Base-by-base conservation (phyloP, 1,284 basidiomycete species). In the Tilletia setariae region DNA sequence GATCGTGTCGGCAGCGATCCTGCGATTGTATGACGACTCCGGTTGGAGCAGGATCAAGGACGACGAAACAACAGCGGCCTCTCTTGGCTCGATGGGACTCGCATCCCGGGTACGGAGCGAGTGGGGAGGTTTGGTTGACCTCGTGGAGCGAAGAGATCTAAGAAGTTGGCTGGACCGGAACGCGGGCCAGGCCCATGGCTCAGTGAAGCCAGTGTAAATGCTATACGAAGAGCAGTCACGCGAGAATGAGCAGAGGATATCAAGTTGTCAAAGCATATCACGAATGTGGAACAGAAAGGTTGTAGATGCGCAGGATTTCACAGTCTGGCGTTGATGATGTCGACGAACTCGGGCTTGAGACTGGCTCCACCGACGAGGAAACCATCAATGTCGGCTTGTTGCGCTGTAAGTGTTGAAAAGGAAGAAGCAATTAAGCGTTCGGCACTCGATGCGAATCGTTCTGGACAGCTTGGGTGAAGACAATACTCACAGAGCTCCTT, bases 361-460 rank as follows among this genome's bases (percentile, higher is more conserved):
- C 93, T 95, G 44, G 96, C 95, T 35, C 95, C 95, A 49, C 96
- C 96, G 46, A 98, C 96, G 74, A 98, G 89, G 90, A 98, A 98
- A n/a, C 95, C 95, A 83, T 98, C 94, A 69, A 98, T 91, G 84
- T 98, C 94, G 11, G 86, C 85, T 81, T 92, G 90, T 59, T 61
- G 56, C 51, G 51, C 51, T 53, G 51, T 28, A 53, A n/a, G n/a
- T n/a, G n/a, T n/a, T n/a, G n/a, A n/a, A 43, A 21, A 43, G 23
- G 68, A 7, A 11, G 6, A 40, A 40, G 35, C 35, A 40, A 6
- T 4, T 40, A 40, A 40, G 35, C 35, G 35, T 4, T 40, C 35
- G 11, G 11, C 35, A 40, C 4, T 4, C 11, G 35, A 11, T 40
- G 4, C 35, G 35, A 40, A 40, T 40, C 6, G 35, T 40, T 4